Base-by-base conservation (phyloP, 1,284 basidiomycete species). In the Puccinia triticina region DNA sequence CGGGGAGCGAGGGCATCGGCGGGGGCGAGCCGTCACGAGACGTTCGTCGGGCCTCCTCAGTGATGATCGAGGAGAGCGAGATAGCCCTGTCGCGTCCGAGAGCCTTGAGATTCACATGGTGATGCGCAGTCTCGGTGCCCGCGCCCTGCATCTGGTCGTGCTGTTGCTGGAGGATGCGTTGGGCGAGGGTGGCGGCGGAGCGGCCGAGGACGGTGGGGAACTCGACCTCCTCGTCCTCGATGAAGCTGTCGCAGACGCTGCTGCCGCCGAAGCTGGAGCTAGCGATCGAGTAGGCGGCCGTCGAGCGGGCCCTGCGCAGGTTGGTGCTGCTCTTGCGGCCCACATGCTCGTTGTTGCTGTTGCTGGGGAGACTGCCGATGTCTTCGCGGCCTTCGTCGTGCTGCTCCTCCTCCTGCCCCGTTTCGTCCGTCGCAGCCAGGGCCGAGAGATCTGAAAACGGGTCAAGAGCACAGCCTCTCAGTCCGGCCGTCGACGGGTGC, bases 221-320 rank as follows among this genome's bases (percentile, higher is more conserved):
- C 32, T 73, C 71, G 26, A 73, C 71, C 21, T 73, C 71, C 50
- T 73, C 71, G 48, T 73, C 71, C 18, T 69, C 66, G 48, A 73
- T 73, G 32, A 53, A 73, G 48, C 71, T 73, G 29, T 73, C 71
- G 32, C 71, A 73, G 10, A 55, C 50, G n/a, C 71, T 73, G 29
- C 71, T 73, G 2, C 26, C 71, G 1, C 26, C 40, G 18, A 53
- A 73, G 21, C 43, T 50, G 1, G 32, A 48, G 23, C 71, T 26
- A 32, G 46, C 71, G 48, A 73, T 34, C 48, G 71, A 73, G 37
- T 69, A 69, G 18, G 43, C 66, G 18, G 43, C 66, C 18, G 66
- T 32, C 26, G 40, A 48, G 66, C 66, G 37, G 2, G 66, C 23
- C 10, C 43, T 43, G 12, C 32, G 40, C 1, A 48, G 66, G 66